phyloP scores from a whole-genome alignment of 2,329 filamentous ascomycete genomes.

The Aspergillus terreus region DNA sequence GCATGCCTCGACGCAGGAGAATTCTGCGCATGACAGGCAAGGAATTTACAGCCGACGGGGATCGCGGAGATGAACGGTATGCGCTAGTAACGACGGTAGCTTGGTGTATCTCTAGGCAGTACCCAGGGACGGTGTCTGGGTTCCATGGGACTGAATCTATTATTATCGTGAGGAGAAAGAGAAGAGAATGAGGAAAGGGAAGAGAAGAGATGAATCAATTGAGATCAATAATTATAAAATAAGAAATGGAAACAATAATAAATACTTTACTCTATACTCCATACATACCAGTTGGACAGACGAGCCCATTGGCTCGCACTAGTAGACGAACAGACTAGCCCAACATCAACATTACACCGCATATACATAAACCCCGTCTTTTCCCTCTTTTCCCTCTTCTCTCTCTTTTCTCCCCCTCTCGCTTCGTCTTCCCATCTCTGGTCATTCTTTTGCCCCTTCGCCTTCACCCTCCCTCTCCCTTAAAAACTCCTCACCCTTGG shows the following conservation, averaged over 20 bases:
- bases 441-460: conserved; percentile 6
- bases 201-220: too few species aligned
- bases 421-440: neutral
- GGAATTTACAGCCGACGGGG: neutral
- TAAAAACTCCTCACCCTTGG: neutral
- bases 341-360: neutral
- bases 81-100: too few species aligned
- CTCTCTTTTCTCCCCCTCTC: conserved; percentile 1
- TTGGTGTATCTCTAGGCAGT: too few species aligned
- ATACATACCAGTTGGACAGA: neutral
- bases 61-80: too few species aligned
- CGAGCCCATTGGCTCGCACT: too few species aligned
- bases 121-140: too few species aligned
- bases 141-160: neutral
- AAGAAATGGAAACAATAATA: neutral
- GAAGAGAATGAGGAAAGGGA: too few species aligned
- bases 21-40: neutral
- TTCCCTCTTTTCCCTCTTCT: conserved; percentile 9
- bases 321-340: too few species aligned
- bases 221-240: neutral
- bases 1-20: neutral
- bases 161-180: neutral
- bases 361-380: conserved; percentile 6
- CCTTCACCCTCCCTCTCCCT: neutral
- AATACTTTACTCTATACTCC: too few species aligned